Evolutionary conservation across 176 grass and related monocot genomes (phyloP).

Genomic region (Oryza longistaminata): DNA sequence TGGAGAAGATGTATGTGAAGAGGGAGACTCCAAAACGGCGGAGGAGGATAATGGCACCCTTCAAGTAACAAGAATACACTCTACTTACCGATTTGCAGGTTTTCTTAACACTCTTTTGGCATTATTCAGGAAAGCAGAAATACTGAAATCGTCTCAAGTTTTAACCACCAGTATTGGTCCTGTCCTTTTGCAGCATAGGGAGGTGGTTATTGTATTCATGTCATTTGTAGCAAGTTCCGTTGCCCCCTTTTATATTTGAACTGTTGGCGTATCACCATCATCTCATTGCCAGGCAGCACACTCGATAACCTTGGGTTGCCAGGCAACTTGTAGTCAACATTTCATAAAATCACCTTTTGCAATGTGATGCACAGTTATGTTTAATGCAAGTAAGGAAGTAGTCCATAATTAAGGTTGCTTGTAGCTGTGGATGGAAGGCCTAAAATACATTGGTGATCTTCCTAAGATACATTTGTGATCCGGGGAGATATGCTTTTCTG

Average conservation of each 20-base stretch:
- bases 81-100: not conserved
- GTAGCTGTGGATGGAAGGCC: not conserved
- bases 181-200: conserved; percentile 26
- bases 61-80: conserved; percentile 40
- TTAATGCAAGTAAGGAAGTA: not conserved
- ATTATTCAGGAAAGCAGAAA: conserved; percentile 23
- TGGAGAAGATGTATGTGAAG: conserved; percentile 96
- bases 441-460: not conserved
- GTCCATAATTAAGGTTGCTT: not conserved
- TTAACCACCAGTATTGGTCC: conserved; percentile 3
- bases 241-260: conserved; percentile 33
- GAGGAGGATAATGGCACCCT: conserved; percentile 85
- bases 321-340: conserved; percentile 18
- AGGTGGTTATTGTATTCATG: conserved; percentile 39
- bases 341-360: conserved; percentile 11
- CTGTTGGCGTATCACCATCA: conserved; percentile 2
- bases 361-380: not conserved
- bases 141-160: conserved; percentile 9
- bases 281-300: not conserved
- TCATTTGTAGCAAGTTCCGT: conserved; percentile 12
- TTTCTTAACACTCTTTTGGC: conserved; percentile 30
- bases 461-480: not conserved
- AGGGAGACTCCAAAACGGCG: conserved; percentile 82
- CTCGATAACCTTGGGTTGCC: not conserved
- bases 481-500: not conserved